Conservation (phyloP, 2,329 filamentous ascomycete species). For the Colletotrichum higginsianum region DNA sequence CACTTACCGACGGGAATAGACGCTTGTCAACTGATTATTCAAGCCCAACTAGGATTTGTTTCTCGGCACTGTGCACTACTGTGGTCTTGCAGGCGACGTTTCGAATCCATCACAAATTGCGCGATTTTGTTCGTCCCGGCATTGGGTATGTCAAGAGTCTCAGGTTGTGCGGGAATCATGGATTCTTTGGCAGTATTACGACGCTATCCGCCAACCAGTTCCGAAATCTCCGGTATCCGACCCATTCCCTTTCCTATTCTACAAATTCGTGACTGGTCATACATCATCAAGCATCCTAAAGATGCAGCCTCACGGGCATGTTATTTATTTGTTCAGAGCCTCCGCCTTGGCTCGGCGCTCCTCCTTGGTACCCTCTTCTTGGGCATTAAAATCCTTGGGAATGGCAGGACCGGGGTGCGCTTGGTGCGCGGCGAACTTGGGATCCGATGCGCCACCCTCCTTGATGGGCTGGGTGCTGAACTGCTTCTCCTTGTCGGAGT, state of each 20-base stretch:
- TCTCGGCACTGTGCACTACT: background rate
- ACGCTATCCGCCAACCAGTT: constrained; percentile 26
- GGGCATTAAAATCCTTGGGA: constrained; percentile 65
- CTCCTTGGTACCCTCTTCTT: constrained; percentile 76
- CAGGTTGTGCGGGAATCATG: constrained; percentile 15
- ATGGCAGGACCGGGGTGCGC: constrained; percentile 73
- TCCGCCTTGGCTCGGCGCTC: constrained; percentile 76
- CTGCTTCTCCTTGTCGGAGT: constrained; percentile 56
- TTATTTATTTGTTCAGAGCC: constrained; percentile 72
- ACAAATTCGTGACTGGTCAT: constrained; percentile 30
- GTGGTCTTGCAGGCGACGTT: background rate
- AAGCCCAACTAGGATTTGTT: background rate
- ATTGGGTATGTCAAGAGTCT: background rate
- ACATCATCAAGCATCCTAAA: constrained; percentile 23
- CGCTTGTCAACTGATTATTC: background rate
- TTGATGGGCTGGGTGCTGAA: constrained; percentile 63
- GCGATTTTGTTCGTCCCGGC: background rate
- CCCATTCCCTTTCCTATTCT: constrained; percentile 12
- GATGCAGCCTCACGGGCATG: background rate
- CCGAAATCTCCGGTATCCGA: background rate
- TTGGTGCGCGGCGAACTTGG: constrained; percentile 66
- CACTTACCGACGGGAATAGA: background rate
- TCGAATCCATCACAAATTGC: background rate
- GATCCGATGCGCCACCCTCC: constrained; percentile 53
- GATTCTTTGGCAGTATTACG: constrained; percentile 24